Evolutionary conservation across 1,139 yeast species (phyloP), one percentile per base, ranked within the genome.

Genomic region (Groenewaldozyma sp.): DNA sequence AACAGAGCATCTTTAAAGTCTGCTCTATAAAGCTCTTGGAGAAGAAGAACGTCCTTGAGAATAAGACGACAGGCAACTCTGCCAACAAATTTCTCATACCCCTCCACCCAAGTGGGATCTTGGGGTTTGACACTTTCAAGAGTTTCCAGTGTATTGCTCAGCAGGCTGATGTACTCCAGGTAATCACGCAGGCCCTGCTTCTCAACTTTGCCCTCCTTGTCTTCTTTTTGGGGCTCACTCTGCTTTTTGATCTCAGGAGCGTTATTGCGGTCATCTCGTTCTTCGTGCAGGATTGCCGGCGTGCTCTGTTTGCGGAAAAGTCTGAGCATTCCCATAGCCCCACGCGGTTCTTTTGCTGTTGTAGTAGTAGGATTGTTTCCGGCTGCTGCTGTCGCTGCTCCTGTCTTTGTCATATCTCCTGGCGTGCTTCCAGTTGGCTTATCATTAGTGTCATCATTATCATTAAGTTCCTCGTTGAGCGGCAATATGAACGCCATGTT

Each of bases 61-160:
- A 52, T 38, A 31, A 51, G 40, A 13, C 55, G 41, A 29, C 53
- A 49, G 14, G 48, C 53, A 17, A 46, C 48, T 9, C 45, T 45
- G 19, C 48, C 47, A 4, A 45, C 41, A 31, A 52, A 52, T 20
- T 40, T 34, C n/a, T 50, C 42, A 39, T 43, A 52, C 16, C 38
- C 40, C 13, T 39, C 44, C 19, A 50, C 39, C 54, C 54, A 52
- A 5, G 26, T 13, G 14, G 17, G 17, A 17, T 16, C 35, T 17
- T 9, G n/a, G 6, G 16, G 14, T 14, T 28, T 7, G 11, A n/a
- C 9, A 9, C 7, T 39, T 20, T 44, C 42, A 24, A 48, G 40
- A 3, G 47, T 37, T 34, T 48, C 48, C 34, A 48, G 36, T 2
- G 47, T 40, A 11, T 37, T 39, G n/a, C 45, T 43, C 19, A 48